Percentiles rank a stretch among this genome's conserved stretches.
Evolutionary conservation across 2,329 filamentous ascomycete genomes (phyloP).

Genomic region (Apiospora koreana): DNA sequence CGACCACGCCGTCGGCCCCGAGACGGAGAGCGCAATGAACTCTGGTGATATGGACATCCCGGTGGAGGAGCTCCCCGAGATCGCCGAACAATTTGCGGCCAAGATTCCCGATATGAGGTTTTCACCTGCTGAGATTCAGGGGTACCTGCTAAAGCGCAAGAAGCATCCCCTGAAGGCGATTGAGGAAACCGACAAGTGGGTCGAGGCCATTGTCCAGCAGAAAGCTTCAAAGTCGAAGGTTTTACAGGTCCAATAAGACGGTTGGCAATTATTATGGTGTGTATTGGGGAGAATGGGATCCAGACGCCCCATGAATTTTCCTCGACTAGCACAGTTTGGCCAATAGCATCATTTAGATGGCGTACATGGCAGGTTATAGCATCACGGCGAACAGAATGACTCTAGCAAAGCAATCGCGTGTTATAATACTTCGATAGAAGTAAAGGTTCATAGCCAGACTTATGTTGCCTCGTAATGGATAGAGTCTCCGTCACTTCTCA

Average conservation of each 20-base stretch:
- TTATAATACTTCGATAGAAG: too few species aligned
- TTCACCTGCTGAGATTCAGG: conserved; percentile 63
- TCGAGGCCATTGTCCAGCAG: conserved; percentile 50
- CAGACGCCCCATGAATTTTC: not conserved
- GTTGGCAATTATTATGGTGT: not conserved
- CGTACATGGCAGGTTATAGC: not conserved
- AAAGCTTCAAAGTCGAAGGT: conserved; percentile 53
- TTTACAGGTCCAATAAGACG: conserved; percentile 44
- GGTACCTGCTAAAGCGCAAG: conserved; percentile 64
- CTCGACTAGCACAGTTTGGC: not conserved
- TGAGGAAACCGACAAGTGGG: conserved; percentile 54
- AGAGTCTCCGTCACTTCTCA: too few species aligned
- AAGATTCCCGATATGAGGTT: conserved; percentile 42
- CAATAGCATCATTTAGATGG: not conserved
- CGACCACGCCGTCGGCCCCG: conserved; percentile 14
- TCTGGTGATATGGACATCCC: conserved; percentile 34
- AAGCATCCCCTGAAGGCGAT: conserved; percentile 57
- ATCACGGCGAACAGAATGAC: not conserved
- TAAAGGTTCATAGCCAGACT: too few species aligned
- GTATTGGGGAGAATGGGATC: not conserved
- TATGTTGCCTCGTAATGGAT: too few species aligned
- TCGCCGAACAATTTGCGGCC: conserved; percentile 52
- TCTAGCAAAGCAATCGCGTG: not conserved
- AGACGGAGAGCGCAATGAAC: conserved; percentile 18
- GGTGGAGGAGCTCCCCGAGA: conserved; percentile 40